phyloP scores from a whole-genome alignment of 345 rosid species.

The Euphorbia lathyris region DNA sequence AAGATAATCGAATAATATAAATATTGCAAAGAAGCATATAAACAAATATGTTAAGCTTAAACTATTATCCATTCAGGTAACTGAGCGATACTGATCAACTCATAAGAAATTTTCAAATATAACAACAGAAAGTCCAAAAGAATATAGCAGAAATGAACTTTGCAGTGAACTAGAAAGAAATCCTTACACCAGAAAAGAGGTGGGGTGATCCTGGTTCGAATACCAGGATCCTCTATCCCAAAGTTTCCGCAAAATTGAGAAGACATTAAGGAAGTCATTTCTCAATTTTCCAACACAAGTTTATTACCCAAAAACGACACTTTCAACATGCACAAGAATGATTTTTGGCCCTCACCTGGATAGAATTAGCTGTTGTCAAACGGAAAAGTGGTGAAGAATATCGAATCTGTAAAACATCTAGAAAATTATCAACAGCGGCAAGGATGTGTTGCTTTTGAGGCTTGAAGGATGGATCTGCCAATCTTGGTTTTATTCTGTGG shows the following conservation, averaged over 20 bases:
- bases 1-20: neutral
- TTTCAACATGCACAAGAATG: neutral
- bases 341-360: constrained; percentile 55
- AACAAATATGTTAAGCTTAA: neutral
- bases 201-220: too few relatives aligned
- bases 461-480: constrained; percentile 82
- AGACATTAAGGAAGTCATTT: too few relatives aligned
- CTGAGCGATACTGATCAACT: neutral
- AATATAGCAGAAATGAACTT: neutral
- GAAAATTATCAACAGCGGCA: constrained; percentile 66
- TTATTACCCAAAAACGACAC: neutral
- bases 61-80: neutral
- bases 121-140: neutral
- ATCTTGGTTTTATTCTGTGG: constrained; percentile 77
- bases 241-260: too few relatives aligned
- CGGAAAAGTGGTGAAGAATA: constrained; percentile 93
- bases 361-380: constrained; percentile 62
- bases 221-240: too few relatives aligned
- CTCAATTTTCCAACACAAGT: neutral
- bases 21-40: neutral
- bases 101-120: neutral
- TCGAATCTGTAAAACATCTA: constrained; percentile 59
- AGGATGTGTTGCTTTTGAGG: constrained; percentile 70
- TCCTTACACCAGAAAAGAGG: too few relatives aligned
- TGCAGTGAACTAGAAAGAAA: neutral